Conservation (phyloP, 768 basidiomycete species). For the Boletus patriciae region DNA sequence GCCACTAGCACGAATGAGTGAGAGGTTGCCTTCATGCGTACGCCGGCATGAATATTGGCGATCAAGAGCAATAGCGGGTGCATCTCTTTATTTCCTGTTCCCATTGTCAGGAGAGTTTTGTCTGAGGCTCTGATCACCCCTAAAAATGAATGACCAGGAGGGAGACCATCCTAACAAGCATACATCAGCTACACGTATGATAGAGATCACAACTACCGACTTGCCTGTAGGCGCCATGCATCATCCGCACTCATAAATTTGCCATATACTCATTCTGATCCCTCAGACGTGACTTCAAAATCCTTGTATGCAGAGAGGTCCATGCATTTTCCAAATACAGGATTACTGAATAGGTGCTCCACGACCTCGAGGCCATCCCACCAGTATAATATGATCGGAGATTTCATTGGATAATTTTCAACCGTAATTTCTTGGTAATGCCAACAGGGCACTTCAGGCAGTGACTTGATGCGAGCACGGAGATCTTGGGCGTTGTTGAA, state of each 20-base stretch:
- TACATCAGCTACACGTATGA: no score
- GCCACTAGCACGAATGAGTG: background rate
- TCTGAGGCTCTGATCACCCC: background rate
- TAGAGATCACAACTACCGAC: no score
- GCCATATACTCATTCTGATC: no score
- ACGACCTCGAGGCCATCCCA: slow-evolving; percentile 29
- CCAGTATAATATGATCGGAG: slow-evolving; percentile 2
- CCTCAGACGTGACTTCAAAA: background rate
- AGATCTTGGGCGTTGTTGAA: background rate
- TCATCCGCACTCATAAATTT: no score
- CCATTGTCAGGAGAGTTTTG: background rate
- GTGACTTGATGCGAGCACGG: background rate
- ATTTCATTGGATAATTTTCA: background rate
- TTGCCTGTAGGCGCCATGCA: no score
- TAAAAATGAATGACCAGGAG: background rate
- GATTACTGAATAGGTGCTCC: slow-evolving; percentile 27
- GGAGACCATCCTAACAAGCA: background rate
- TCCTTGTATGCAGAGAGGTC: slow-evolving; percentile 5
- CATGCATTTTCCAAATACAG: slow-evolving; percentile 12
- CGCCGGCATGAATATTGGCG: background rate
- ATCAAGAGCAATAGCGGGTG: background rate
- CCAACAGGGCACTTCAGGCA: slow-evolving; percentile 7
- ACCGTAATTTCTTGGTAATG: slow-evolving; percentile 1
- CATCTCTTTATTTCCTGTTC: background rate
- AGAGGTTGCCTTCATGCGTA: background rate